phyloP scores from a whole-genome alignment of 345 rosid genomes.

The Pistacia vera region DNA sequence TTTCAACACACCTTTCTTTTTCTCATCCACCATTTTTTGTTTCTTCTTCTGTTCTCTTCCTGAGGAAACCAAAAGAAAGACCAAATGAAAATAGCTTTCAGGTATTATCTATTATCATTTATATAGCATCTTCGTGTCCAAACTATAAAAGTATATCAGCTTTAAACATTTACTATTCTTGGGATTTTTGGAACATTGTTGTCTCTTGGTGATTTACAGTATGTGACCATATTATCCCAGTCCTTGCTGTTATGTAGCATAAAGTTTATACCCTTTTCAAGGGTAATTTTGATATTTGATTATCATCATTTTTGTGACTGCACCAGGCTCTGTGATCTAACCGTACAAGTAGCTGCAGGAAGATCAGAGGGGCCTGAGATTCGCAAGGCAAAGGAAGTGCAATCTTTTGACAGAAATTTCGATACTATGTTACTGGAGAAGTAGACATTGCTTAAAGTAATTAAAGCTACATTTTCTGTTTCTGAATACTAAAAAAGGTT shows the following conservation, averaged over 20 bases:
- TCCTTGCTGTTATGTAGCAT: background rate
- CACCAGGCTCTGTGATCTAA: background rate
- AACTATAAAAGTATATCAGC: background rate
- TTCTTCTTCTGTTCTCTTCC: background rate
- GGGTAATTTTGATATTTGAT: background rate
- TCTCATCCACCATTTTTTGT: constrained; percentile 19
- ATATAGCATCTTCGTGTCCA: no score
- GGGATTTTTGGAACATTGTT: background rate
- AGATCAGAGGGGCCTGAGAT: constrained; percentile 1
- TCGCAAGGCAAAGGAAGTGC: background rate
- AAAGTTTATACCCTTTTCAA: background rate
- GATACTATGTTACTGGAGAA: background rate
- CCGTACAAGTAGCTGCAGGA: background rate
- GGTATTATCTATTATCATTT: no score
- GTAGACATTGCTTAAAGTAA: background rate
- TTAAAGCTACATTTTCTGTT: no score
- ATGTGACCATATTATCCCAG: background rate
- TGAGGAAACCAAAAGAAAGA: background rate
- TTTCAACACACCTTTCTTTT: constrained; percentile 2
- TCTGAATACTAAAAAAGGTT: no score
- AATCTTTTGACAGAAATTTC: constrained; percentile 3
- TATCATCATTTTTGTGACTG: background rate
- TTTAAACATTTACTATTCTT: background rate
- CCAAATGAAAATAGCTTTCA: background rate
- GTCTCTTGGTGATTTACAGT: background rate